These are phyloP conservation scores for Silene uniflora DNA, from an alignment of 148 eudicot genomes.

Conservation along the genomic window DNA sequence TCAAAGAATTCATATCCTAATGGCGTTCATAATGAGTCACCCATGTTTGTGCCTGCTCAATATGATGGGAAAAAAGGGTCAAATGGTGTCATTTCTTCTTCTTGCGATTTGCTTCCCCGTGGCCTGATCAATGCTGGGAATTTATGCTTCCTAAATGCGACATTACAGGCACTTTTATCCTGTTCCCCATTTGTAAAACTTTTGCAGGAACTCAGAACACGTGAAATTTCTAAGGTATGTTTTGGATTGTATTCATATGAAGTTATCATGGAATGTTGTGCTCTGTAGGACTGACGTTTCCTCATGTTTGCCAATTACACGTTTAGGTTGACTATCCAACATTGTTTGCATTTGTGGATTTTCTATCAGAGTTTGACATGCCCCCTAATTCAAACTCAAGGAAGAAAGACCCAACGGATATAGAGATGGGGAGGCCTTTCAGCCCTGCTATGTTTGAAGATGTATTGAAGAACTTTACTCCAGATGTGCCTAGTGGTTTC, in stretches of 20 bases:
- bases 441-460: constrained; percentile 76
- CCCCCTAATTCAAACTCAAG: constrained; percentile 43
- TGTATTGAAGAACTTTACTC: constrained; percentile 76
- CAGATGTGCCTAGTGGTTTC: constrained; percentile 69
- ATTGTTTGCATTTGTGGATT: constrained; percentile 64
- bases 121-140: constrained; percentile 91
- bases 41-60: constrained; percentile 24
- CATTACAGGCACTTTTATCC: constrained; percentile 81
- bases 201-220: constrained; percentile 61
- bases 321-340: constrained; percentile 73
- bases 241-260: not conserved
- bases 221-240: constrained; percentile 63
- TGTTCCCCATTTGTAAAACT: constrained; percentile 87
- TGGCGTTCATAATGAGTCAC: constrained; percentile 29
- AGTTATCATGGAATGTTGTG: not conserved
- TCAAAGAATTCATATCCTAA: constrained; percentile 25
- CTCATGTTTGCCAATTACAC: not conserved
- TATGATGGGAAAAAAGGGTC: constrained; percentile 27
- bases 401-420: constrained; percentile 42
- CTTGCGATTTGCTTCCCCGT: constrained; percentile 56
- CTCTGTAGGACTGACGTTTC: not conserved
- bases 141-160: constrained; percentile 88
- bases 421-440: constrained; percentile 73
- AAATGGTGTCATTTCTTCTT: constrained; percentile 38
- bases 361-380: constrained; percentile 60